phyloP scores from a whole-genome alignment of 306 rosid species.

The Cicer yamashitae region DNA sequence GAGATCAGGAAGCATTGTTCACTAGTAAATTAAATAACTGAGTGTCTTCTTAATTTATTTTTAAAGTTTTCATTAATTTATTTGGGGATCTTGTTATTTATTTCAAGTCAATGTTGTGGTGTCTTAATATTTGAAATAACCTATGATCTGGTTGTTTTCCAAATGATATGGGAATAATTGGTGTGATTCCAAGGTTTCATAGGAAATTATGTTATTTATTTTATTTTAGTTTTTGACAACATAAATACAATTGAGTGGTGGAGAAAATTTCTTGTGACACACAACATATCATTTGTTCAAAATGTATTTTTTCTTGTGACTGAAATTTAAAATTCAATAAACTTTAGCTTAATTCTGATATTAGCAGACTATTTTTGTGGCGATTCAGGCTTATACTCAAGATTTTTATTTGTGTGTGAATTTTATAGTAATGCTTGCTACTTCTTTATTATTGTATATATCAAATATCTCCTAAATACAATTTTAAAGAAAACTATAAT shows the following conservation, averaged over 20 bases:
- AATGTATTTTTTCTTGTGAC: background rate
- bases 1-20: conserved; percentile 80
- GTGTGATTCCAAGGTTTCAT: conserved; percentile 12
- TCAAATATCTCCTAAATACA: no score
- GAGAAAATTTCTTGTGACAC: background rate
- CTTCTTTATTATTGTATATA: no score
- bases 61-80: conserved; percentile 17
- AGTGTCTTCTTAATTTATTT: background rate
- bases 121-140: background rate
- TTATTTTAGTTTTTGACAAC: background rate
- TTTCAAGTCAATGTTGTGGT: conserved; percentile 5
- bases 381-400: no score
- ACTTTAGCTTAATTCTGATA: no score
- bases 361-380: no score
- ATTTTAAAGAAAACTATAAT: no score
- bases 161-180: conserved; percentile 25
- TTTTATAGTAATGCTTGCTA: no score
- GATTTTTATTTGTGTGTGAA: no score
- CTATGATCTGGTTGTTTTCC: background rate
- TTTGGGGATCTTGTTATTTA: conserved; percentile 21
- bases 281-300: background rate
- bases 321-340: background rate
- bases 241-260: conserved; percentile 1
- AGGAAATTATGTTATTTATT: conserved; percentile 11
- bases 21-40: conserved; percentile 53